phyloP scores from a whole-genome alignment of 1,139 yeast species.

The Pichia cactophila region DNA sequence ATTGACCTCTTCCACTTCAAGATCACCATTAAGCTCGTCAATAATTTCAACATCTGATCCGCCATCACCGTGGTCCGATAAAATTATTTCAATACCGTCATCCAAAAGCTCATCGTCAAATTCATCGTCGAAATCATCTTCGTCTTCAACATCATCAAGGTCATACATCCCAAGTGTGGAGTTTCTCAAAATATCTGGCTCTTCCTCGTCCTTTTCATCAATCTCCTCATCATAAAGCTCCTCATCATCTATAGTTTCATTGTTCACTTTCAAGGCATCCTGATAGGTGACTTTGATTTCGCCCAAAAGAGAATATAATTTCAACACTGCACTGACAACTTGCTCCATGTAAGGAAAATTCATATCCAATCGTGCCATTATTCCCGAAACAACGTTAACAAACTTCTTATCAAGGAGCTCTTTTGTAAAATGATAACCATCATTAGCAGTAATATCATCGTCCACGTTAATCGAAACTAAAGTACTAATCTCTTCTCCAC shows the following conservation, averaged over 20 bases:
- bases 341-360: constrained; percentile 61
- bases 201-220: constrained; percentile 51
- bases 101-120: constrained; percentile 25
- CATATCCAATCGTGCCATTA: constrained; percentile 59
- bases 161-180: constrained; percentile 95
- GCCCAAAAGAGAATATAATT: constrained; percentile 57
- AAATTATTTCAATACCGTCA: constrained; percentile 24
- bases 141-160: constrained; percentile 66
- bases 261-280: constrained; percentile 47
- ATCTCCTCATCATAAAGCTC: constrained; percentile 56
- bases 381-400: constrained; percentile 47
- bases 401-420: constrained; percentile 61
- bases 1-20: constrained; percentile 40
- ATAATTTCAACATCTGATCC: constrained; percentile 21
- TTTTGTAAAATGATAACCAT: constrained; percentile 53
- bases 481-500: constrained; percentile 36
- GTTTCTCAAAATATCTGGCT: constrained; percentile 77
- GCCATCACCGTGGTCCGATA: constrained; percentile 52
- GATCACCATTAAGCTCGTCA: constrained; percentile 37
- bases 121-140: constrained; percentile 36
- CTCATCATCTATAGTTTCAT: constrained; percentile 44
- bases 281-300: constrained; percentile 52
- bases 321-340: constrained; percentile 50
- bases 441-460: constrained; percentile 43
- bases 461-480: constrained; percentile 39